phyloP scores from a whole-genome alignment of 768 basidiomycete genomes.

The Collybiopsis confluens region DNA sequence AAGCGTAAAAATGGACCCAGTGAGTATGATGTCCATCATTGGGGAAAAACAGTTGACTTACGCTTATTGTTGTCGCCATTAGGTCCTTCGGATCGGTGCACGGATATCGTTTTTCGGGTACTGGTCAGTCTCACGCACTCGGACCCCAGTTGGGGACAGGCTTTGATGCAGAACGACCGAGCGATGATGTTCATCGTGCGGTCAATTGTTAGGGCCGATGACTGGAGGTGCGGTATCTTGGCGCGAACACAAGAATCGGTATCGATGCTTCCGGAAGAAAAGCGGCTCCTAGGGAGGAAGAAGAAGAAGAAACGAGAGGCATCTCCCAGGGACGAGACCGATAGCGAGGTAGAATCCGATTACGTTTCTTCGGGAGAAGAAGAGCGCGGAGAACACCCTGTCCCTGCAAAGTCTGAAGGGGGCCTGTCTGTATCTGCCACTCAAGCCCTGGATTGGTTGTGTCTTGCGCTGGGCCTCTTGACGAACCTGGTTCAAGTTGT shows the following conservation, averaged over 20 bases:
- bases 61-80: background rate
- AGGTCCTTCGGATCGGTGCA: constrained; percentile 37
- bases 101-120: constrained; percentile 58
- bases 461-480: constrained; percentile 69
- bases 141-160: constrained; percentile 50
- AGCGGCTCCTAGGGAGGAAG: constrained; percentile 15
- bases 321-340: constrained; percentile 7
- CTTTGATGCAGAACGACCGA: constrained; percentile 41
- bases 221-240: constrained; percentile 11
- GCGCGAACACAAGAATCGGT: constrained; percentile 1
- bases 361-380: background rate
- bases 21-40: too few species aligned
- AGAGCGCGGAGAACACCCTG: background rate
- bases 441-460: constrained; percentile 62
- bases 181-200: constrained; percentile 46
- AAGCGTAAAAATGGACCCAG: background rate
- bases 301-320: constrained; percentile 10
- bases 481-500: constrained; percentile 70
- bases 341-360: constrained; percentile 16
- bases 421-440: constrained; percentile 17
- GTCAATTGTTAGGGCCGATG: constrained; percentile 38
- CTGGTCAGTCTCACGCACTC: constrained; percentile 71
- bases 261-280: background rate
- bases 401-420: background rate
- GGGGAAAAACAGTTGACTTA: too few species aligned